Evolutionary conservation across 441 rosid species (phyloP), one percentile per base, ranked within the genome.

Genomic region (Syzygium syzygioides): DNA sequence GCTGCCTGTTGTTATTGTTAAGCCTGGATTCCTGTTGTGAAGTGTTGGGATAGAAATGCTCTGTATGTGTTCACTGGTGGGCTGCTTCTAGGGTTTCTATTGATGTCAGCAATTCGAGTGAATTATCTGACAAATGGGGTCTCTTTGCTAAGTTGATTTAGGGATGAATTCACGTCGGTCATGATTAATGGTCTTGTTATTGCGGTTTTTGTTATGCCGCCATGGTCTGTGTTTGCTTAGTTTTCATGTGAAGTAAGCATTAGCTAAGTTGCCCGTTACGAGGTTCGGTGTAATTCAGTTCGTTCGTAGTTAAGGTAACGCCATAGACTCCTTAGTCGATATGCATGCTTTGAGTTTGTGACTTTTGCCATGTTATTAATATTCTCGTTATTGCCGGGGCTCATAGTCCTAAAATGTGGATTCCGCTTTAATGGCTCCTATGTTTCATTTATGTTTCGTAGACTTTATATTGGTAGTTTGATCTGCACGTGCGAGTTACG

Each of bases 1-100:
- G 62, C 85, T 88, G 48, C 57, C 66, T 90, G 30, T 54, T 32
- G 14, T 89, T 60, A 56, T 92, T 92, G 93, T 91, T 86, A 89
- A 90, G 30, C 88, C n/a, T 76, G 52, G 41, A 76, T 23, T 41
- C 52, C 83, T 23, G 53, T 41, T 41, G 53, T 41, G n/a, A 7
- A 41, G 83, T 41, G 17, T 7, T 76, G 52, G 50, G 83, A n/a
- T 76, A 41, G 52, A 41, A 23, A 41, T 76, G 52, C 52, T 76
- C 25, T 41, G 50, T 23, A 14, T 12, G 50, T 23, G 83, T 45
- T 86, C 53, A 87, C 54, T 88, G 50, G 45, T 55, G 32, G 32
- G 85, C 88, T 87, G 23, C 37, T 30, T 87, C 60, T 89, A 62
- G 87, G 85, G 86, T 87, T 60, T 76, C 83, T 41, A 23, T 41